phyloP scores from a whole-genome alignment of 1,139 yeast genomes.

The Magnusiomyces paraingens region DNA sequence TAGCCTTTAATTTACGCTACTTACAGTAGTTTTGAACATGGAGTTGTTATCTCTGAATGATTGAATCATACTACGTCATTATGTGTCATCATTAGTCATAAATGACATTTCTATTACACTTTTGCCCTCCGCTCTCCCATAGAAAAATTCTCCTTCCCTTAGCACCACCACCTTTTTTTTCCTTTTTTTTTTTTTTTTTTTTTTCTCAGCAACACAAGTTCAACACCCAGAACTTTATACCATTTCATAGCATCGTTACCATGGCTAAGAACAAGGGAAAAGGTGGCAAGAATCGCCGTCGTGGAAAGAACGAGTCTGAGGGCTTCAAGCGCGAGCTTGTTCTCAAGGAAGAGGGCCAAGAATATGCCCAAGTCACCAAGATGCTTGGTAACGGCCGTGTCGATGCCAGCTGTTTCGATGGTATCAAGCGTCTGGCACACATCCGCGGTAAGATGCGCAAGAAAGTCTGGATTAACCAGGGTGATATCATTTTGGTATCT shows the following conservation, averaged over 20 bases:
- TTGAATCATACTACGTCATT: too few species aligned
- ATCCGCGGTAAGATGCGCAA: slow-evolving; percentile 98
- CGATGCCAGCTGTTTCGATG: slow-evolving; percentile 93
- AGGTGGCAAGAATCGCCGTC: slow-evolving; percentile 72
- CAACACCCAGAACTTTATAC: not conserved
- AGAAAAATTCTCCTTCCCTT: not conserved
- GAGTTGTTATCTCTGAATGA: too few species aligned
- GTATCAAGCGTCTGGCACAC: slow-evolving; percentile 88
- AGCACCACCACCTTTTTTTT: not conserved
- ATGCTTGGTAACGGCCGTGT: slow-evolving; percentile 98
- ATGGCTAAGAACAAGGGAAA: slow-evolving; percentile 17
- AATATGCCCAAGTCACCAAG: slow-evolving; percentile 95
- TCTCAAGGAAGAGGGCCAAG: slow-evolving; percentile 93
- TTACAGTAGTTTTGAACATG: too few species aligned
- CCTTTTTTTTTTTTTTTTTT: not conserved
- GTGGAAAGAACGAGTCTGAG: slow-evolving; percentile 94
- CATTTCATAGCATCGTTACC: not conserved
- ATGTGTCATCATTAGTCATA: too few species aligned
- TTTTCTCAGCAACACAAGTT: not conserved
- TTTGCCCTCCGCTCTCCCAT: too few species aligned
- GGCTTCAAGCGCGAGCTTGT: slow-evolving; percentile 91
- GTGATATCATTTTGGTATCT: slow-evolving; percentile 92
- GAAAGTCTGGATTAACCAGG: slow-evolving; percentile 99
- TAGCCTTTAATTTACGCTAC: too few species aligned
- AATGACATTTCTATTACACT: too few species aligned